Evolutionary conservation across 805 yeast species (phyloP), one percentile per base, ranked within the genome.

Genomic region (Candida coleopterorum): DNA sequence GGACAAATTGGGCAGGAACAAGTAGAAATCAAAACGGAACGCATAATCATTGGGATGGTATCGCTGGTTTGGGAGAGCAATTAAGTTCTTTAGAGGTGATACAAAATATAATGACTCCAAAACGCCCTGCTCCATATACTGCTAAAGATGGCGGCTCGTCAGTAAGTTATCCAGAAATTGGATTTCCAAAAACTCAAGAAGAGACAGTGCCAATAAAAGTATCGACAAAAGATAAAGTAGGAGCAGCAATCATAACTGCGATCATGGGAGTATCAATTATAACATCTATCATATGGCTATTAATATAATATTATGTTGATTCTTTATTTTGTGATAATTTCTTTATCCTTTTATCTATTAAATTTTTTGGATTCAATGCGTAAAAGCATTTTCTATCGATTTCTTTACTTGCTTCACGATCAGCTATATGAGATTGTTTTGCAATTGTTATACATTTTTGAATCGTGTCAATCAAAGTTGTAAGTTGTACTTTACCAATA

Each of bases 211-310:
- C 75, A 17, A 59, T 74, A 40, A 46, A 52, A 25, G 58, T 77
- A 25, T 58, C 65, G 14, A 45, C 53, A 0, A 75, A 72, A 7
- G 96, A 86, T 53, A 75, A 72, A 49, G 96, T 86, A 2, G 97
- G 97, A 34, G 96, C 97, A 1, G 95, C 93, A 32, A 66, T 89
- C 15, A 58, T 86, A 29, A 90, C 97, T 0, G 94, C 89, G 0
- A 58, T 85, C 5, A 49, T 77, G 37, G 80, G 79, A 25, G 55
- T 58, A n/a, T 58, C 70, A 0, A 51, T 73, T 15, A 51, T 73
- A 12, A 68, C 67, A 6, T 49, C 69, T 29, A 64, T 65, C 17
- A 50, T 69, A 7, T 72, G 77, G 77, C 56, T 72, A 39, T 50
- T 72, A 11, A 36, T 52, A 25, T 48, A 37, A 35, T 20, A 20